phyloP scores from a whole-genome alignment of 371 early-diverging fungal species.

The Rhizomucor pusillus region DNA sequence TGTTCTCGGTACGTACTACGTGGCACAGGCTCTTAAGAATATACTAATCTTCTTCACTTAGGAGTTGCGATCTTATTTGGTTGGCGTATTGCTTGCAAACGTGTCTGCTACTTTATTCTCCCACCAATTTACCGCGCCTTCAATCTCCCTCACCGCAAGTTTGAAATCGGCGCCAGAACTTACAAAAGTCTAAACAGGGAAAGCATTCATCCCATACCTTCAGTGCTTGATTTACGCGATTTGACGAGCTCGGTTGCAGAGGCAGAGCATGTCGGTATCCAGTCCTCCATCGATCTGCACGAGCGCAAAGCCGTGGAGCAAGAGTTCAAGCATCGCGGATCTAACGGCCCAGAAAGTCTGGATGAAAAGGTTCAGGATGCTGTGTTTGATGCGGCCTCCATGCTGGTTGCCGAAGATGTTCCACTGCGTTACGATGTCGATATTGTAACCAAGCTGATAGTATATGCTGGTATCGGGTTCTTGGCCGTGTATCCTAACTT shows the following conservation, averaged over 20 bases:
- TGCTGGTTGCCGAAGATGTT: conserved; percentile 51
- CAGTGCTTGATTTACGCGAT: conserved; percentile 57
- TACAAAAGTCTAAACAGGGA: conserved; percentile 58
- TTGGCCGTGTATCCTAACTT: conserved; percentile 51
- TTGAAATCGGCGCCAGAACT: conserved; percentile 56
- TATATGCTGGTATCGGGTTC: conserved; percentile 70
- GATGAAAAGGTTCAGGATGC: conserved; percentile 19
- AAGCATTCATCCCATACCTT: conserved; percentile 62
- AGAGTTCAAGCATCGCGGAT: conserved; percentile 30
- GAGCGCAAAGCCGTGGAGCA: conserved; percentile 44
- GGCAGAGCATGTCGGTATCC: conserved; percentile 51
- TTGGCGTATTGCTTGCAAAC: conserved; percentile 64
- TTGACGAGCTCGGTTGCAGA: conserved; percentile 46
- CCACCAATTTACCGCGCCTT: conserved; percentile 65
- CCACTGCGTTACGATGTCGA: conserved; percentile 66
- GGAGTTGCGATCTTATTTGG: conserved; percentile 60
- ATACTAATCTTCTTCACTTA: conserved; percentile 1
- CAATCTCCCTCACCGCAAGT: conserved; percentile 59
- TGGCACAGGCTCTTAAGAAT: not conserved
- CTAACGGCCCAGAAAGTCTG: conserved; percentile 12
- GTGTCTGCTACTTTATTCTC: conserved; percentile 51
- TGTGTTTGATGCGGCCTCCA: conserved; percentile 25
- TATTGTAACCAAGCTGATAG: conserved; percentile 66
- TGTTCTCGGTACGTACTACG: conserved; percentile 30
- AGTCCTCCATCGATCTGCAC: conserved; percentile 56